phyloP scores from a whole-genome alignment of 2,329 filamentous ascomycete species.

The Colletotrichum siamense region DNA sequence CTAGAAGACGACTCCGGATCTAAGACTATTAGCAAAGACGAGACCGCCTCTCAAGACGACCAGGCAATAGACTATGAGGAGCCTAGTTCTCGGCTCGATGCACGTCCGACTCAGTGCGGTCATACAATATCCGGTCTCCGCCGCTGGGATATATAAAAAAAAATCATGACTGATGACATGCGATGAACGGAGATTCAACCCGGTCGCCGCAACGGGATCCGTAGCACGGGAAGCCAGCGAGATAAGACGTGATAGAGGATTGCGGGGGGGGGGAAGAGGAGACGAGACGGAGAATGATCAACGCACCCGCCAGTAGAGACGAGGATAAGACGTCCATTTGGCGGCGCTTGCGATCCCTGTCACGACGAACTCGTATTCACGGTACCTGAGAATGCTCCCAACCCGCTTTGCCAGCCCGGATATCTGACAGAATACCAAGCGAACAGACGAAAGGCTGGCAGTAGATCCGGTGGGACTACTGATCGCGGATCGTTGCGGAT shows the following conservation, averaged over 20 bases:
- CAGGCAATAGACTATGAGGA: not conserved
- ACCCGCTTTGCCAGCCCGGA: not conserved
- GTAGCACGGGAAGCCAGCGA: conserved; percentile 19
- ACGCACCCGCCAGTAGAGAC: conserved; percentile 10
- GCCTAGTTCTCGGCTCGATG: not conserved
- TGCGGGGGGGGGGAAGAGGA: conserved; percentile 12
- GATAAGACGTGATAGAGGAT: conserved; percentile 24
- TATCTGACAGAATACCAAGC: not conserved
- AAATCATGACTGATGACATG: conserved; percentile 12
- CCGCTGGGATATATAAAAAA: not conserved
- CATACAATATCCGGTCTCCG: not conserved
- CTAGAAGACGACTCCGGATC: not conserved
- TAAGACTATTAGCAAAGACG: not conserved
- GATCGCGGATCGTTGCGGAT: not conserved
- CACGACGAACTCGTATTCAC: conserved; percentile 13
- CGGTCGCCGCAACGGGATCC: not conserved
- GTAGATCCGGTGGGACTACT: not conserved
- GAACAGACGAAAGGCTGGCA: not conserved
- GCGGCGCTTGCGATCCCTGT: conserved; percentile 20
- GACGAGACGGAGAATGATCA: conserved; percentile 20
- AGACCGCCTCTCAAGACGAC: not conserved
- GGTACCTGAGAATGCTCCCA: conserved; percentile 1
- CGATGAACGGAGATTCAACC: not conserved
- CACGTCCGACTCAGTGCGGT: not conserved
- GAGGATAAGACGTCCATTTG: conserved; percentile 1